Conservation (phyloP, 805 yeast genomes). For the Metschnikowia vanudenii region DNA sequence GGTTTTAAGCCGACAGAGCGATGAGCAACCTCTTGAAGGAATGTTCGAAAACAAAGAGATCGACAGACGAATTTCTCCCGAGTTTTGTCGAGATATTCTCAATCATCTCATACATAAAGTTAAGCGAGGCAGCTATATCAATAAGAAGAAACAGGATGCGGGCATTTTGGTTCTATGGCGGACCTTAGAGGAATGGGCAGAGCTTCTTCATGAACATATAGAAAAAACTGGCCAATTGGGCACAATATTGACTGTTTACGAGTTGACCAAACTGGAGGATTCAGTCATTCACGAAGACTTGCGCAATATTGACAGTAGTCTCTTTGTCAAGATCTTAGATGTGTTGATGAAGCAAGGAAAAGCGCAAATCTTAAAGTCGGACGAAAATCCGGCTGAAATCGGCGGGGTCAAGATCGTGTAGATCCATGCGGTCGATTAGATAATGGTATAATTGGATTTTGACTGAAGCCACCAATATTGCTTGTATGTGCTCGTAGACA, state of each 20-base stretch:
- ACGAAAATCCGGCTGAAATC: conserved; percentile 50
- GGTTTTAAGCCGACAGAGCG: conserved; percentile 28
- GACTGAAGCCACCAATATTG: too few species aligned
- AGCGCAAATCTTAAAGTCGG: conserved; percentile 71
- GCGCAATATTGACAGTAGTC: conserved; percentile 54
- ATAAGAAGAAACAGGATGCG: conserved; percentile 52
- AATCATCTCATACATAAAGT: conserved; percentile 49
- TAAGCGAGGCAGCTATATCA: conserved; percentile 56
- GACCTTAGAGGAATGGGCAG: conserved; percentile 51
- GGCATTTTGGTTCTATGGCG: conserved; percentile 64
- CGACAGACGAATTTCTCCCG: conserved; percentile 52
- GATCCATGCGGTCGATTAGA: neutral
- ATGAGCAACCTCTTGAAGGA: conserved; percentile 11
- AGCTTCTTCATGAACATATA: conserved; percentile 31
- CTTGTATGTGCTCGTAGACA: neutral
- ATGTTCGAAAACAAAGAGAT: conserved; percentile 54
- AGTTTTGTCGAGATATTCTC: conserved; percentile 56
- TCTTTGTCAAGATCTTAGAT: conserved; percentile 55
- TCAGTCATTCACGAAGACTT: conserved; percentile 55
- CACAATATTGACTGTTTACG: conserved; percentile 77
- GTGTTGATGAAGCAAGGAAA: conserved; percentile 63
- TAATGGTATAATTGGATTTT: neutral
- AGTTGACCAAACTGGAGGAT: conserved; percentile 58
- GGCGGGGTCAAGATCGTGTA: conserved; percentile 76
- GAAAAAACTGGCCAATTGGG: conserved; percentile 77